Conservation (phyloP, 2,329 filamentous ascomycete genomes). For the Sporothrix brasiliensis region DNA sequence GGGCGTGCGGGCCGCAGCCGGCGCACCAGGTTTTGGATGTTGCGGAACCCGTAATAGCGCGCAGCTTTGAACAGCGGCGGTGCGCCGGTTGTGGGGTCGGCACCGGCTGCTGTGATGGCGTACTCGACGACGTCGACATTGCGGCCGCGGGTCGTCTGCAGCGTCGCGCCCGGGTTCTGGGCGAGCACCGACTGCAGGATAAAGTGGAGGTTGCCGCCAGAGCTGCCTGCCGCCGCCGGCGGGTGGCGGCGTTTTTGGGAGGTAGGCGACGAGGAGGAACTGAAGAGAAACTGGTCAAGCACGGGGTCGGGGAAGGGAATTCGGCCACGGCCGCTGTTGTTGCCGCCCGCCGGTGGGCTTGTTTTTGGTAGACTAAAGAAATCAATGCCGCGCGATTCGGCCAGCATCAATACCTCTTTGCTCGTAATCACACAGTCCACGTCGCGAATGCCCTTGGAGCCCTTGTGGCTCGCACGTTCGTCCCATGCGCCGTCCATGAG, state of each 20-base stretch:
- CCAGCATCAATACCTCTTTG: constrained; percentile 88
- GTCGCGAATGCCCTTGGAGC: constrained; percentile 69
- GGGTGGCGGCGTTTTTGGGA: constrained; percentile 47
- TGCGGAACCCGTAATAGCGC: constrained; percentile 94
- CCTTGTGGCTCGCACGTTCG: constrained; percentile 54
- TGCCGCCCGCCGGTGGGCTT: constrained; percentile 39
- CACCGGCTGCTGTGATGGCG: constrained; percentile 58
- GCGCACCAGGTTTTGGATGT: constrained; percentile 97
- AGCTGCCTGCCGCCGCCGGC: constrained; percentile 68
- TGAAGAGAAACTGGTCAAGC: constrained; percentile 74
- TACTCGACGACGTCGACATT: constrained; percentile 94
- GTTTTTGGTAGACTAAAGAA: constrained; percentile 71
- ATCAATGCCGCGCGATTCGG: constrained; percentile 74
- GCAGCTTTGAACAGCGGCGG: constrained; percentile 74
- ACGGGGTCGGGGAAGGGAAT: constrained; percentile 70
- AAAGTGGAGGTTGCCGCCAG: constrained; percentile 86
- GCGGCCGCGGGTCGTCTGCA: constrained; percentile 73
- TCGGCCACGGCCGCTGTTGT: constrained; percentile 40
- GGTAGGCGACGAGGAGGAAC: constrained; percentile 43
- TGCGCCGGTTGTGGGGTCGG: constrained; percentile 42
- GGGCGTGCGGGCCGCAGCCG: constrained; percentile 78
- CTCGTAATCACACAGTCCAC: constrained; percentile 98
- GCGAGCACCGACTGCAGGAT: constrained; percentile 75
- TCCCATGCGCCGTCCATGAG: constrained; percentile 84
- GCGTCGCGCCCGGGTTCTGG: constrained; percentile 69